Evolutionary conservation across 352 stramenopile species (phyloP), one percentile per base, ranked within the genome.

Genomic region (Pythium brassicae): DNA sequence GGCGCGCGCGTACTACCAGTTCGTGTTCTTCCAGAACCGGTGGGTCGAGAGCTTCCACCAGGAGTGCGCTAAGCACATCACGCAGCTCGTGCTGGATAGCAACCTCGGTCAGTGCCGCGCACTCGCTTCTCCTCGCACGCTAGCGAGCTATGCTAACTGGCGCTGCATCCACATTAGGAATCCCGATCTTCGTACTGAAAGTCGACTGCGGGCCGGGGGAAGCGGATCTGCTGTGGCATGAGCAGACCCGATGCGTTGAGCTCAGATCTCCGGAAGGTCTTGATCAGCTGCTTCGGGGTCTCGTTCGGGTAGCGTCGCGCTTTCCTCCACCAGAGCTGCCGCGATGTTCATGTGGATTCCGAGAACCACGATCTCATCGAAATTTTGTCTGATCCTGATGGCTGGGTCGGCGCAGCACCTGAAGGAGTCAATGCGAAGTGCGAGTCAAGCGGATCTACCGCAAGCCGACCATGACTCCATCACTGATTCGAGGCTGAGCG

Each of bases 131-230:
- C 8, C 32, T 37, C 44, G 14, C 23, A 19, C 25, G 10, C 47
- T 26, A 10, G 19, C 3, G 4, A 7, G 17, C 8, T 19, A 23
- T 14, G 20, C n/a, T 25, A 34, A 22, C 14, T 55, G 23, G 29
- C 29, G 2, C 29, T 22, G 6, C 48, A 8, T 47, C 22, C 14
- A 19, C 50, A 43, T 10, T 29, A 93, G 83, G 72, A 11, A 85
- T 91, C 35, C 79, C 77, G 14, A 84, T 92, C 37, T 87, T 89
- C 53, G 72, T 94, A 8, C 45, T 92, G 51, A 89, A 91, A 62
- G 48, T 94, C 19, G 45, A 62, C n/a, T 62, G 48, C 43, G 35
- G 61, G 23, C 32, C 29, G 3, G 37, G 68, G 11, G 62, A 84
- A 19, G 78, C 71, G 40, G 78, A 78, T 4, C 29, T 72, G 25